phyloP scores from a whole-genome alignment of 495 filamentous ascomycete species.

The Penicillium lividum region DNA sequence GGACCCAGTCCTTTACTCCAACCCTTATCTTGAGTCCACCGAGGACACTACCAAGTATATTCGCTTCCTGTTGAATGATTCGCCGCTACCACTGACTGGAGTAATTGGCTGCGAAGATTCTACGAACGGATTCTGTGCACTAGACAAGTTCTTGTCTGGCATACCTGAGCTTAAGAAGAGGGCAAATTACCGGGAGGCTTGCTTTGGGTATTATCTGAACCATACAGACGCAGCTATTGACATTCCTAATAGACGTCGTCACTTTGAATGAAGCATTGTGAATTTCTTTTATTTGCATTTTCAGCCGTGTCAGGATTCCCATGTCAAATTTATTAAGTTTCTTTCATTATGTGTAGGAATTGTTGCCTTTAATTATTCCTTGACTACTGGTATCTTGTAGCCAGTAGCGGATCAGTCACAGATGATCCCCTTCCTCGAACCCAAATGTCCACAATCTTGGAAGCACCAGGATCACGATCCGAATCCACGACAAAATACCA shows the following conservation, averaged over 20 bases:
- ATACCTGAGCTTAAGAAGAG: constrained; percentile 23
- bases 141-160: constrained; percentile 24
- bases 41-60: constrained; percentile 29
- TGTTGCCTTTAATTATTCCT: background rate
- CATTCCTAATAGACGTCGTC: background rate
- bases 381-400: background rate
- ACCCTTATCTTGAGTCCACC: constrained; percentile 23
- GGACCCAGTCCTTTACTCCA: constrained; percentile 27
- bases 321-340: background rate
- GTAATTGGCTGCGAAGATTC: constrained; percentile 21
- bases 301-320: background rate
- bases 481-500: constrained; percentile 80
- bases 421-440: constrained; percentile 36
- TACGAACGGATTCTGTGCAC: constrained; percentile 32
- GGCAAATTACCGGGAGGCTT: constrained; percentile 32
- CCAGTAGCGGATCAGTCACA: constrained; percentile 19
- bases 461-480: constrained; percentile 50
- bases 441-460: constrained; percentile 71
- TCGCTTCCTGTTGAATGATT: constrained; percentile 33
- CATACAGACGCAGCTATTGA: background rate
- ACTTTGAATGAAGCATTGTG: background rate
- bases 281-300: background rate
- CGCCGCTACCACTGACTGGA: constrained; percentile 29
- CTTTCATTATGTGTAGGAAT: background rate
- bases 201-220: constrained; percentile 26